Conservation (phyloP, 306 rosid genomes). For the Herpetospermum pedunculosum region DNA sequence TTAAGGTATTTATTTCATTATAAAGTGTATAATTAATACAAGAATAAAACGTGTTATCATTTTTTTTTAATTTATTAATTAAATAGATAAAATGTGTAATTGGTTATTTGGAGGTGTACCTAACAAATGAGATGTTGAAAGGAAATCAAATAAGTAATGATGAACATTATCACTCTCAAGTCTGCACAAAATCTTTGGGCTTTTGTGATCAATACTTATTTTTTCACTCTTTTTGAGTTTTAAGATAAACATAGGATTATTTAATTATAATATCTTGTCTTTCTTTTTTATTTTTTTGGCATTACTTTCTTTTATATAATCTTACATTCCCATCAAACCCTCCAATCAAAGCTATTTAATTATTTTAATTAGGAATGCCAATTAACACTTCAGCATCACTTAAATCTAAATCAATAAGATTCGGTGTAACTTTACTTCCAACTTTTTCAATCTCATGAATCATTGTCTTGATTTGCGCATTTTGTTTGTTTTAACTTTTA, state of each 20-base stretch:
- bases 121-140: neutral
- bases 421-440: neutral
- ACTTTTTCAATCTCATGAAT: neutral
- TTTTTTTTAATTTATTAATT: neutral
- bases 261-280: neutral
- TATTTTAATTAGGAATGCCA: neutral
- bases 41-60: neutral
- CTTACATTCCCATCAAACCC: neutral
- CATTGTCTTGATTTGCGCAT: neutral
- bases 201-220: neutral
- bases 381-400: neutral
- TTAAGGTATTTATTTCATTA: too few relatives aligned
- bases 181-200: neutral
- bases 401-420: slow-evolving; percentile 1
- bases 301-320: neutral
- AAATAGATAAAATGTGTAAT: neutral
- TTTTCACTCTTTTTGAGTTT: neutral
- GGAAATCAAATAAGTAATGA: neutral
- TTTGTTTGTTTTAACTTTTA: neutral
- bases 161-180: neutral
- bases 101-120: neutral
- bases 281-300: neutral
- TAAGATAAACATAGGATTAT: slow-evolving; percentile 4
- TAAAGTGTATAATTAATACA: too few relatives aligned
- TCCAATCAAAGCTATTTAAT: neutral